Conservation (phyloP, 257 asterid species). For the Parsonsia alboflavescens region DNA sequence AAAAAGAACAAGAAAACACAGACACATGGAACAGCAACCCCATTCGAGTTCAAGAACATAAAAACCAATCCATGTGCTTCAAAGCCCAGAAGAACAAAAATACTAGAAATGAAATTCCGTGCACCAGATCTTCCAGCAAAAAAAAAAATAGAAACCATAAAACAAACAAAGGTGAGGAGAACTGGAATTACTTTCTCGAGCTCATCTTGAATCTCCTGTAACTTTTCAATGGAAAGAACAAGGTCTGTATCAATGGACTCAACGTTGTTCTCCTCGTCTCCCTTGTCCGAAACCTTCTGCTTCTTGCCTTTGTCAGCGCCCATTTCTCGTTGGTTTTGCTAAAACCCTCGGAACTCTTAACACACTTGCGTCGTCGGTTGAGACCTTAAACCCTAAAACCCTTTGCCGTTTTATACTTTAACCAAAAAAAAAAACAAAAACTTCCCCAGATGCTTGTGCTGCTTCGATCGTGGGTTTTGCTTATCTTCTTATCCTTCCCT, state of each 20-base stretch:
- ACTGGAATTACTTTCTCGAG: conserved; percentile 54
- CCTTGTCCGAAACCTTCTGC: conserved; percentile 48
- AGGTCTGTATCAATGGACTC: conserved; percentile 49
- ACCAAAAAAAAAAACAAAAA: no score
- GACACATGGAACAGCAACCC: not conserved
- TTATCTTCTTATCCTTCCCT: no score
- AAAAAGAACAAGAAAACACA: not conserved
- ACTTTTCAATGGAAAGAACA: conserved; percentile 61
- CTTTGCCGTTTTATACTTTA: not conserved
- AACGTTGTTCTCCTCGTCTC: conserved; percentile 37
- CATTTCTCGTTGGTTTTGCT: conserved; percentile 32
- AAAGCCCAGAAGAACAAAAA: not conserved
- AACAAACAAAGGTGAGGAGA: not conserved
- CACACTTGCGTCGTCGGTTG: not conserved
- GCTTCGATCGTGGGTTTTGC: no score
- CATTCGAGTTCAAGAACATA: not conserved
- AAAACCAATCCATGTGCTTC: not conserved
- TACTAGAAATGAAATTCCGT: not conserved
- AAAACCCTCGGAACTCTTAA: conserved; percentile 4
- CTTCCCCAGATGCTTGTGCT: no score
- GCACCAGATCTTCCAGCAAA: not conserved
- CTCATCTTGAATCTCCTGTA: conserved; percentile 87
- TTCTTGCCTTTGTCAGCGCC: conserved; percentile 82
- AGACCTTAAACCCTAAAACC: conserved; percentile 44
- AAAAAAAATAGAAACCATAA: no score